These are phyloP conservation scores for Nitzschia sp. DNA, from an alignment of 108 stramenopile species.

Conservation along the genomic window DNA sequence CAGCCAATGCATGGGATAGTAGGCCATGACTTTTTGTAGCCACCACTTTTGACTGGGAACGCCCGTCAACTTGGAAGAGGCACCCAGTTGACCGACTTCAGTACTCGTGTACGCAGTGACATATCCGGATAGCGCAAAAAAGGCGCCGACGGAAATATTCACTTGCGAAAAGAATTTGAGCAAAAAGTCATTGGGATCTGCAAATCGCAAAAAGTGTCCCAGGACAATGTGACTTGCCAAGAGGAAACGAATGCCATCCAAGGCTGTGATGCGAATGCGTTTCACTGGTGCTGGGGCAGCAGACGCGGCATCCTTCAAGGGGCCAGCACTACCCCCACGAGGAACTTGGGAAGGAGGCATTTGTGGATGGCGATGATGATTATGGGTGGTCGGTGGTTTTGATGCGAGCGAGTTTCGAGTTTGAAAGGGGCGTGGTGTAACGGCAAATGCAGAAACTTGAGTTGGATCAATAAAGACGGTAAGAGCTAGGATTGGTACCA, in stretches of 20 bases:
- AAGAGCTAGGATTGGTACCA: slow-evolving; percentile 12
- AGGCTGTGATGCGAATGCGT: slow-evolving; percentile 41
- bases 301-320: neutral
- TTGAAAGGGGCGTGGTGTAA: neutral
- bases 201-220: slow-evolving; percentile 49
- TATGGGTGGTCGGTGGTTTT: neutral
- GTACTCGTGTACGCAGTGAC: slow-evolving; percentile 55
- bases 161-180: slow-evolving; percentile 42
- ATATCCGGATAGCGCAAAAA: slow-evolving; percentile 50
- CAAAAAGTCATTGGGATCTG: slow-evolving; percentile 32
- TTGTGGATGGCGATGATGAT: neutral
- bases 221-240: slow-evolving; percentile 38
- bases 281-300: slow-evolving; percentile 28
- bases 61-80: slow-evolving; percentile 36
- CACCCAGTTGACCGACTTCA: slow-evolving; percentile 21
- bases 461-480: slow-evolving; percentile 17
- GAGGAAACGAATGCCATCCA: slow-evolving; percentile 49
- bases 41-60: slow-evolving; percentile 42
- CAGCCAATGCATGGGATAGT: slow-evolving; percentile 47
- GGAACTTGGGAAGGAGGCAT: neutral
- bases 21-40: slow-evolving; percentile 35
- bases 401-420: neutral
- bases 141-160: slow-evolving; percentile 47
- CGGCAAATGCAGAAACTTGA: slow-evolving; percentile 25
- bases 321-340: neutral